A percentile compares a stretch with the other conserved stretches of the same genome.
These are phyloP conservation scores for Xylaria curta DNA, from an alignment of 495 filamentous ascomycete genomes.

Conservation along the genomic window DNA sequence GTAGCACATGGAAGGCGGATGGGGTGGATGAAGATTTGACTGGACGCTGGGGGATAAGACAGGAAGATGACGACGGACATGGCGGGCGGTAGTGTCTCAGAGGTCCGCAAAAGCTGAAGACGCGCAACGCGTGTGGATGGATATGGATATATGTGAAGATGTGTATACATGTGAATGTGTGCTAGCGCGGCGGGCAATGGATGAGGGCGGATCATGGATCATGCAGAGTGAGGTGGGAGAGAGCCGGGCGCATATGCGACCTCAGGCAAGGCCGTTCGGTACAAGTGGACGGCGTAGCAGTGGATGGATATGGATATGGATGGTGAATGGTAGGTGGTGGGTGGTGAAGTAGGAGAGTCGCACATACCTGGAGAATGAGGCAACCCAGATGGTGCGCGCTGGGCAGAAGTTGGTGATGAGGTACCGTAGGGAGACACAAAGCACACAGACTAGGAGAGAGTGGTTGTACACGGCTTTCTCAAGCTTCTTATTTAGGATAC, in stretches of 20 bases:
- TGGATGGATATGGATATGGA: no score
- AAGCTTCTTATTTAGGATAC: not conserved
- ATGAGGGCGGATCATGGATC: slow-evolving; percentile 24
- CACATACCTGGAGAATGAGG: slow-evolving; percentile 19
- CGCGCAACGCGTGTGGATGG: slow-evolving; percentile 19
- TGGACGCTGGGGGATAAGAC: slow-evolving; percentile 9
- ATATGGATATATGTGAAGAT: slow-evolving; percentile 13
- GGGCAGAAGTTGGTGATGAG: slow-evolving; percentile 11
- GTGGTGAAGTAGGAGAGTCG: not conserved
- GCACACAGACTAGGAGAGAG: slow-evolving; percentile 5
- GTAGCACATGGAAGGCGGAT: slow-evolving; percentile 20
- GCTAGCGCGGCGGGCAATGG: slow-evolving; percentile 20
- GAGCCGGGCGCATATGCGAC: slow-evolving; percentile 27
- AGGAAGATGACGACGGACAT: not conserved
- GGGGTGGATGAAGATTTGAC: not conserved
- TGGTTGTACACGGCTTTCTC: slow-evolving; percentile 8
- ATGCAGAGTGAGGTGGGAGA: slow-evolving; percentile 22
- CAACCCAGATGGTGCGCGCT: slow-evolving; percentile 19
- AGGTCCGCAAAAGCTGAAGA: slow-evolving; percentile 19
- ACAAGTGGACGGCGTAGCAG: slow-evolving; percentile 14
- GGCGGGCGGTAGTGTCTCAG: not conserved
- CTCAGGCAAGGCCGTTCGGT: slow-evolving; percentile 23
- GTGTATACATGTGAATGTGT: slow-evolving; percentile 19
- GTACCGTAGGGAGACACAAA: slow-evolving; percentile 6
- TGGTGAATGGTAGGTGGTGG: not conserved